Percentiles rank a stretch among this genome's conserved stretches.
Evolutionary conservation across 192 early-diverging fungal species (phyloP).

Genomic region (Pilaira anomala): DNA sequence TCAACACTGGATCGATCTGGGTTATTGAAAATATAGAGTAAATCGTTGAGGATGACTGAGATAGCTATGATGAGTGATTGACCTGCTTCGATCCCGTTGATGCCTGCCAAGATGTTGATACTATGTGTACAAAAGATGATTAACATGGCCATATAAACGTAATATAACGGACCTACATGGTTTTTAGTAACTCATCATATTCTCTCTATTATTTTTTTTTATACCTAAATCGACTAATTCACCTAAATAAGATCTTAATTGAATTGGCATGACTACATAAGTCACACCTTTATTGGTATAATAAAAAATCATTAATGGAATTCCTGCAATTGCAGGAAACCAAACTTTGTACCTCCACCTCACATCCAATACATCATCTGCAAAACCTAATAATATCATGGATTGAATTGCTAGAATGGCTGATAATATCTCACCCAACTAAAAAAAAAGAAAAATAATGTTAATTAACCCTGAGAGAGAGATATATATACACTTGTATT

Average conservation of each 20-base stretch:
- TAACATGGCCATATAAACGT: slow-evolving; percentile 86
- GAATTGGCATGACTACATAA: slow-evolving; percentile 82
- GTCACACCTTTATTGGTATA: slow-evolving; percentile 87
- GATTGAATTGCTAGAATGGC: slow-evolving; percentile 88
- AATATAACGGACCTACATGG: slow-evolving; percentile 75
- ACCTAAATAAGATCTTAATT: slow-evolving; percentile 70
- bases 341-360: slow-evolving; percentile 95
- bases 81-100: slow-evolving; percentile 95
- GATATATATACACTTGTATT: neutral
- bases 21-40: slow-evolving; percentile 62
- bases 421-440: slow-evolving; percentile 90
- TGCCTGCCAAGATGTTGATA: slow-evolving; percentile 97
- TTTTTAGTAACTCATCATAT: neutral
- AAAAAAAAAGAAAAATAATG: too few relatives aligned
- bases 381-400: slow-evolving; percentile 98
- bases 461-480: neutral
- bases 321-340: slow-evolving; percentile 87
- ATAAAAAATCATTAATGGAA: slow-evolving; percentile 94
- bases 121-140: slow-evolving; percentile 95
- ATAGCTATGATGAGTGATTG: slow-evolving; percentile 90
- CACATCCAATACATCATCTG: slow-evolving; percentile 96
- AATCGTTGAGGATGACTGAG: slow-evolving; percentile 75
- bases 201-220: neutral
- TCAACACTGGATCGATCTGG: slow-evolving; percentile 58
- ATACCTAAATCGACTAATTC: slow-evolving; percentile 78